Evolutionary conservation across 345 rosid species (phyloP).

Genomic region (Eucalyptus tenuipes): DNA sequence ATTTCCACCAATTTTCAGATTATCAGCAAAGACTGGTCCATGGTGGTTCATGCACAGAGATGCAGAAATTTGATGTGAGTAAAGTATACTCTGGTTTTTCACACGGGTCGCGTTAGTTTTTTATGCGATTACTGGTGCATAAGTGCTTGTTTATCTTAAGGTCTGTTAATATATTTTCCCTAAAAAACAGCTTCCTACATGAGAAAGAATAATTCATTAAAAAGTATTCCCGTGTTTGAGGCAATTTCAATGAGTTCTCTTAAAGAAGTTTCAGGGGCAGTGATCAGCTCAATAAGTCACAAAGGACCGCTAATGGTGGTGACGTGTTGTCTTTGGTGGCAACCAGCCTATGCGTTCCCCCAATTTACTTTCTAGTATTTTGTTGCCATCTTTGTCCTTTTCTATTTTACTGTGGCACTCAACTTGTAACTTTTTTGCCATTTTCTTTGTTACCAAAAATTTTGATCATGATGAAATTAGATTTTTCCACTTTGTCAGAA

Average conservation of each 20-base stretch:
- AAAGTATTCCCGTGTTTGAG: neutral
- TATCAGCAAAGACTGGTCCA: conserved; percentile 63
- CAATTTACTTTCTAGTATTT: neutral
- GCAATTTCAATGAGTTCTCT: neutral
- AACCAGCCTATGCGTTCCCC: neutral
- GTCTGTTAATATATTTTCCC: neutral
- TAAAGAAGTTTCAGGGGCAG: neutral
- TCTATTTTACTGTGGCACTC: neutral
- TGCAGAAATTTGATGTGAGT: neutral
- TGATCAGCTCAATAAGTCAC: neutral
- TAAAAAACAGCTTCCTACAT: neutral
- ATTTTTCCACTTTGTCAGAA: neutral
- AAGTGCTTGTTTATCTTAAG: neutral
- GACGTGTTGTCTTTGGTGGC: neutral
- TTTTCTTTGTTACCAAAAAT: neutral
- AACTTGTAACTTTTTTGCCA: neutral
- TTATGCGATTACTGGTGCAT: neutral
- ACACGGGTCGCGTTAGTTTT: neutral
- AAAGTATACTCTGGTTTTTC: neutral
- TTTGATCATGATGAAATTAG: neutral
- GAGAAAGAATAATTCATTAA: neutral
- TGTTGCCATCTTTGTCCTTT: neutral
- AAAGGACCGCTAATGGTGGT: neutral
- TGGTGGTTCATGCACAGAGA: conserved; percentile 86
- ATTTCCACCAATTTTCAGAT: conserved; percentile 17